These are phyloP conservation scores for Leccinum boreale DNA, from an alignment of 768 basidiomycete species.

Conservation along the genomic window DNA sequence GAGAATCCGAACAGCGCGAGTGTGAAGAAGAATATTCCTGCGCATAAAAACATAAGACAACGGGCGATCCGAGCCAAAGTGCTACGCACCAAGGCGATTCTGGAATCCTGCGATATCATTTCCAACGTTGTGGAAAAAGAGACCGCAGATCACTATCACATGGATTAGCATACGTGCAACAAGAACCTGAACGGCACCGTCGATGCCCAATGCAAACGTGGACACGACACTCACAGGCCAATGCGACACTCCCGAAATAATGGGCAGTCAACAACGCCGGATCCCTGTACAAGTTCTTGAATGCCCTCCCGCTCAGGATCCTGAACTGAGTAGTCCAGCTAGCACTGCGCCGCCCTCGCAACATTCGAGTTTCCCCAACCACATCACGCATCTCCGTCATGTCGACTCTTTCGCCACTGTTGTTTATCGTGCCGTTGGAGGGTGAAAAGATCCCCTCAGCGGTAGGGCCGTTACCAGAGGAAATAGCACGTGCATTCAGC, in stretches of 20 bases:
- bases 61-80: not conserved
- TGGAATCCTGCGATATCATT: slow-evolving; percentile 98
- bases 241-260: slow-evolving; percentile 77
- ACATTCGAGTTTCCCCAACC: slow-evolving; percentile 58
- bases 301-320: slow-evolving; percentile 92
- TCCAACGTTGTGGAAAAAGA: slow-evolving; percentile 86
- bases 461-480: not conserved
- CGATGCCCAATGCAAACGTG: not conserved
- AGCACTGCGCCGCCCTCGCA: slow-evolving; percentile 76
- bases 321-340: slow-evolving; percentile 88
- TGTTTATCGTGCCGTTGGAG: slow-evolving; percentile 27
- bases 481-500: slow-evolving; percentile 2
- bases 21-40: slow-evolving; percentile 95
- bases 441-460: slow-evolving; percentile 5
- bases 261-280: slow-evolving; percentile 89
- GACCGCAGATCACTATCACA: slow-evolving; percentile 76
- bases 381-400: slow-evolving; percentile 60
- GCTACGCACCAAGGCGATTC: slow-evolving; percentile 72
- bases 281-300: slow-evolving; percentile 97
- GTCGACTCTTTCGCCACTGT: slow-evolving; percentile 26
- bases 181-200: not conserved
- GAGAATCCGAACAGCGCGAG: slow-evolving; percentile 97
- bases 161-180: not conserved
- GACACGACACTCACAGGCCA: slow-evolving; percentile 64
- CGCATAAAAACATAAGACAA: not conserved